Evolutionary conservation across 225 moss, liverwort and hornwort genomes (phyloP).

Genomic region (Bryum argenteum): DNA sequence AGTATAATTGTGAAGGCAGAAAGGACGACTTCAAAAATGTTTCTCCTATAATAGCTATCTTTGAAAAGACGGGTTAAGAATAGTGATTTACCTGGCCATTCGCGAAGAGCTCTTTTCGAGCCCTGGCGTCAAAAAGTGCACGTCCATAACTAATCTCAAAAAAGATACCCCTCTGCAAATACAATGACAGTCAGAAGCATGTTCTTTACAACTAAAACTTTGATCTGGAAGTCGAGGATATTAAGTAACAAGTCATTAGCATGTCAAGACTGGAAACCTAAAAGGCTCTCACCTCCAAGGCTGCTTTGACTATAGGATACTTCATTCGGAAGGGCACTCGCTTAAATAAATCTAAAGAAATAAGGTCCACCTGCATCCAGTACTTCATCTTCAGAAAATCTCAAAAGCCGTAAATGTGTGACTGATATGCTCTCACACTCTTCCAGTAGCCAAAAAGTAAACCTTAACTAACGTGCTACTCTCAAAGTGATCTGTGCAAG

Average conservation of each 20-base stretch:
- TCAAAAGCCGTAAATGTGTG: not conserved
- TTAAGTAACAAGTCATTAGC: not conserved
- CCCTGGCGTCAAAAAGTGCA: slow-evolving; percentile 74
- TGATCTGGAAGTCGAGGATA: not conserved
- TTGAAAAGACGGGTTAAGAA: not conserved
- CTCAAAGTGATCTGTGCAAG: not conserved
- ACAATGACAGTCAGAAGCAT: not conserved
- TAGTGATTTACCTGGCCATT: slow-evolving; percentile 66
- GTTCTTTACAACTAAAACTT: not conserved
- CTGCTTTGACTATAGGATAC: slow-evolving; percentile 63
- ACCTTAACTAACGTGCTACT: not conserved
- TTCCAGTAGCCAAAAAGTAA: not conserved
- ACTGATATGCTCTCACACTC: slow-evolving; percentile 8
- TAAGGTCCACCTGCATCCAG: slow-evolving; percentile 76
- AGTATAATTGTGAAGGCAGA: not conserved
- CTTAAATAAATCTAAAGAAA: slow-evolving; percentile 76
- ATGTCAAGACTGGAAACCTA: not conserved
- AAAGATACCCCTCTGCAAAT: slow-evolving; percentile 77
- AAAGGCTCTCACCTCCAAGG: slow-evolving; percentile 70
- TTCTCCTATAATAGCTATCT: not conserved
- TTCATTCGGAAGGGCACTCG: slow-evolving; percentile 87
- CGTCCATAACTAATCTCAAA: slow-evolving; percentile 88
- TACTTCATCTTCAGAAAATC: slow-evolving; percentile 16
- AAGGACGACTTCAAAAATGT: slow-evolving; percentile 10
- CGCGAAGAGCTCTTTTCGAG: slow-evolving; percentile 79